phyloP scores from a whole-genome alignment of 2,329 filamentous ascomycete genomes.

The Ophiostoma tasmaniense region DNA sequence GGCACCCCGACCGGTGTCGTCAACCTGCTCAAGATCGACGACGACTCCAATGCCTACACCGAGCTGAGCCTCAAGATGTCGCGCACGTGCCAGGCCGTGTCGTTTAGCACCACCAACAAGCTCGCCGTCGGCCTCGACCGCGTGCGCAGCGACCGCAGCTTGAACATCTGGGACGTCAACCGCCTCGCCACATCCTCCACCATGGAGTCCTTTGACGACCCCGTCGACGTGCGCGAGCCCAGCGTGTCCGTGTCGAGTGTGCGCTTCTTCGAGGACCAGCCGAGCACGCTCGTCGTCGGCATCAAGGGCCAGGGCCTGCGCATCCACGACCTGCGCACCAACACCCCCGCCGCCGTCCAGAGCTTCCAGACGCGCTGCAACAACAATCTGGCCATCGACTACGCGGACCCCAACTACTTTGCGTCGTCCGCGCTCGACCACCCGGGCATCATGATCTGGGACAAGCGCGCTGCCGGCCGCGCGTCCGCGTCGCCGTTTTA shows the following conservation, averaged over 20 bases:
- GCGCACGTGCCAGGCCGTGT: constrained; percentile 71
- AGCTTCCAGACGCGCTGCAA: constrained; percentile 60
- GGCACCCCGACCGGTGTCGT: constrained; percentile 69
- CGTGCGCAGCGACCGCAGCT: constrained; percentile 70
- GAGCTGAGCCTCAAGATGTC: constrained; percentile 66
- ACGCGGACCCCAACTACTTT: constrained; percentile 74
- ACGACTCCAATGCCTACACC: constrained; percentile 55
- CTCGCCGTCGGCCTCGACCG: constrained; percentile 73
- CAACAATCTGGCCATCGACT: constrained; percentile 69
- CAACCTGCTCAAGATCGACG: constrained; percentile 63
- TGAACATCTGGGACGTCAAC: constrained; percentile 76
- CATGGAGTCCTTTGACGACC: constrained; percentile 43
- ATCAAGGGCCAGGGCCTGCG: constrained; percentile 67
- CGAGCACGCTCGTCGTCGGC: constrained; percentile 65
- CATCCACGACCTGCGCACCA: constrained; percentile 62
- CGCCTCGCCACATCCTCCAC: constrained; percentile 38
- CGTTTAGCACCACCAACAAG: constrained; percentile 63
- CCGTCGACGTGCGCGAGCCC: constrained; percentile 51
- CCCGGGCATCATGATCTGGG: constrained; percentile 69
- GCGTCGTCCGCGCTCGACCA: constrained; percentile 70
- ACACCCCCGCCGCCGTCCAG: constrained; percentile 25
- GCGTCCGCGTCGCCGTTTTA: constrained; percentile 47
- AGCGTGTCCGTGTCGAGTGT: constrained; percentile 73
- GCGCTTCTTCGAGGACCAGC: constrained; percentile 71
- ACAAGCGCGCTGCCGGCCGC: constrained; percentile 55